Evolutionary conservation across 2,329 filamentous ascomycete species (phyloP), one percentile per base, ranked within the genome.

Genomic region (Trichoderma endophyticum): DNA sequence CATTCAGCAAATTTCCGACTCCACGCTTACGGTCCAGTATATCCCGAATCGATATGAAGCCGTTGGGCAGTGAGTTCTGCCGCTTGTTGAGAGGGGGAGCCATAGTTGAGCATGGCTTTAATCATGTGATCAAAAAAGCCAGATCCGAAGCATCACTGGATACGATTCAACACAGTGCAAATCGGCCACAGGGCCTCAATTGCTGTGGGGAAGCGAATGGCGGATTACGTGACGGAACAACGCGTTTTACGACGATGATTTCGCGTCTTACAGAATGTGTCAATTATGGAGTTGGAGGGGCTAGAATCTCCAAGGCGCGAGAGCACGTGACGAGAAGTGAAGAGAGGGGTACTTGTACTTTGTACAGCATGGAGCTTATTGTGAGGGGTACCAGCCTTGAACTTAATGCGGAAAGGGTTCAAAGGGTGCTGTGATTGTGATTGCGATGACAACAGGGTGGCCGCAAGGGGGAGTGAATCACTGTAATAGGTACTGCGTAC

Each of bases 1-100:
- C 82, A 80, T 84, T 91, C 74, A 90, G 83, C 6, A 82, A 72
- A 2, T 56, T 75, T 32, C 78, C 74, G 30, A 75, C 18, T 9
- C 74, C 61, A 60, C 80, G 70, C 28, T 79, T 78, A 24, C 80
- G 80, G 65, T 86, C 80, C 73, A 89, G 76, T 24, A 89, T 77
- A 34, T 84, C 78, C 73, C 81, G 77, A 75, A 86, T 79, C 14
- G 78, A 70, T 64, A 73, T 72, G 70, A 78, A 80, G 62, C 75
- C 74, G 24, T 72, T 70, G 24, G 78, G 79, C 64, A 75, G 66
- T 32, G 70, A 21, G 11, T 21, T 67, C 43, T 57, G 71, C 54
- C 34, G 62, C n/a, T 64, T 48, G 60, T 54, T 66, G 39, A 30
- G 36, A 28, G 28, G 14, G 6, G 60, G 65, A 66, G 71, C 61